These are phyloP conservation scores for Tieghemiomyces parasiticus DNA, from an alignment of 192 early-diverging fungal genomes.

Conservation along the genomic window DNA sequence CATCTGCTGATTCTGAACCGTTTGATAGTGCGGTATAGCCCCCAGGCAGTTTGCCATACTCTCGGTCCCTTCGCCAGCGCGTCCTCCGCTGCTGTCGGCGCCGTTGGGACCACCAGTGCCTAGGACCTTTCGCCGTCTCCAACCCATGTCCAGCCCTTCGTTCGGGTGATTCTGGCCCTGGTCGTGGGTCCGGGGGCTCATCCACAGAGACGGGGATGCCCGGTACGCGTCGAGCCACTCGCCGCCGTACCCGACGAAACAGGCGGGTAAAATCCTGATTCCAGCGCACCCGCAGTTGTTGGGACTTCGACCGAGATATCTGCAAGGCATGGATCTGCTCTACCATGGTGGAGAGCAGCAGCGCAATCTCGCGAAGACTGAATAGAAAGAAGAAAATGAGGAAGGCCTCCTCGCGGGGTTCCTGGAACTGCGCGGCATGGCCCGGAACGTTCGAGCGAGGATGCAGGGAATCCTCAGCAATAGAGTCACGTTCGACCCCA, in stretches of 20 bases:
- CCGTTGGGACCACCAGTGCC: not conserved
- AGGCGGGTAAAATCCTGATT: not conserved
- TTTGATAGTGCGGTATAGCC: too few relatives aligned
- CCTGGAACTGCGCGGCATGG: not conserved
- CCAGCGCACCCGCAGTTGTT: not conserved
- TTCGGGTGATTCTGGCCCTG: not conserved
- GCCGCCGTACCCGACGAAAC: not conserved
- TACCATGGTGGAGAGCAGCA: not conserved
- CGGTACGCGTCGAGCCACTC: not conserved
- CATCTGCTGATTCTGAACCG: too few relatives aligned
- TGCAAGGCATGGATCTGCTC: not conserved
- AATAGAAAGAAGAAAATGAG: conserved; percentile 1
- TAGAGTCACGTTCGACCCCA: not conserved
- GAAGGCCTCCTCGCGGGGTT: not conserved
- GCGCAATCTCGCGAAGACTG: not conserved
- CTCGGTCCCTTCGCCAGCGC: not conserved
- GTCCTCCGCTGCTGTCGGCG: not conserved
- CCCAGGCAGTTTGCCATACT: not conserved
- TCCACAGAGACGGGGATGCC: too few relatives aligned
- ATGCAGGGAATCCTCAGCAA: not conserved
- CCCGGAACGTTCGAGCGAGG: not conserved
- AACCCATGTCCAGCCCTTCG: not conserved
- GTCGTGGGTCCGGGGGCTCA: not conserved
- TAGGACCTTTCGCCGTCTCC: not conserved
- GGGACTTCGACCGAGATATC: not conserved